Evolutionary conservation across 345 rosid species (phyloP).

Genomic region (Hibiscus tridactylites): DNA sequence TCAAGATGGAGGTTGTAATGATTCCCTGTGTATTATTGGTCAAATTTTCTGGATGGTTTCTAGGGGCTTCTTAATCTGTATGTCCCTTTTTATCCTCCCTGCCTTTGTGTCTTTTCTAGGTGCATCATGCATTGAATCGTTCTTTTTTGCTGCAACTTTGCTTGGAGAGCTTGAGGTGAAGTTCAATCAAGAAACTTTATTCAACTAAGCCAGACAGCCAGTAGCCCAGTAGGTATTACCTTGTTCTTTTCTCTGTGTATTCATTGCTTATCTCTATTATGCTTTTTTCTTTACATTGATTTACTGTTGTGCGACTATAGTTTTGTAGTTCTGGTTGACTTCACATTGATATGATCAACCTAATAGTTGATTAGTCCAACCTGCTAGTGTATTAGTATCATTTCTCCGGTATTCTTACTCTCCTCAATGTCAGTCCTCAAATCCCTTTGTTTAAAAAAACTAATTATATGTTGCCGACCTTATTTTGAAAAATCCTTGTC

Average conservation of each 20-base stretch:
- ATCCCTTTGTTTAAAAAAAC: not conserved
- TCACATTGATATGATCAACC: not conserved
- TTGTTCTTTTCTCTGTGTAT: not conserved
- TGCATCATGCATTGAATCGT: not conserved
- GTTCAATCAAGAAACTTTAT: not conserved
- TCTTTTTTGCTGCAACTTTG: not conserved
- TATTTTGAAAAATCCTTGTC: not conserved
- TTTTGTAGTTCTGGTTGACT: not conserved
- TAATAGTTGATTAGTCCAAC: not conserved
- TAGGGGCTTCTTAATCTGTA: not conserved
- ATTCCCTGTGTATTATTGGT: not conserved
- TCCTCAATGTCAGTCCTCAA: not conserved
- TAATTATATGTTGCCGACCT: not conserved
- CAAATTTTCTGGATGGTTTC: not conserved
- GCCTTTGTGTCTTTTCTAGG: too few species aligned
- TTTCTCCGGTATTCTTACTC: not conserved
- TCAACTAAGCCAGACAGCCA: not conserved
- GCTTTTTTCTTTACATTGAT: not conserved
- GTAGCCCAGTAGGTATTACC: not conserved
- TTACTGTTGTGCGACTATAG: too few species aligned
- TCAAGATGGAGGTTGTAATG: not conserved
- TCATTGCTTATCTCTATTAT: not conserved
- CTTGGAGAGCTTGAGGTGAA: not conserved
- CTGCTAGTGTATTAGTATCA: not conserved
- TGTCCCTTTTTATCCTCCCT: not conserved